phyloP scores from a whole-genome alignment of 768 basidiomycete genomes.

The Galerina marginata region DNA sequence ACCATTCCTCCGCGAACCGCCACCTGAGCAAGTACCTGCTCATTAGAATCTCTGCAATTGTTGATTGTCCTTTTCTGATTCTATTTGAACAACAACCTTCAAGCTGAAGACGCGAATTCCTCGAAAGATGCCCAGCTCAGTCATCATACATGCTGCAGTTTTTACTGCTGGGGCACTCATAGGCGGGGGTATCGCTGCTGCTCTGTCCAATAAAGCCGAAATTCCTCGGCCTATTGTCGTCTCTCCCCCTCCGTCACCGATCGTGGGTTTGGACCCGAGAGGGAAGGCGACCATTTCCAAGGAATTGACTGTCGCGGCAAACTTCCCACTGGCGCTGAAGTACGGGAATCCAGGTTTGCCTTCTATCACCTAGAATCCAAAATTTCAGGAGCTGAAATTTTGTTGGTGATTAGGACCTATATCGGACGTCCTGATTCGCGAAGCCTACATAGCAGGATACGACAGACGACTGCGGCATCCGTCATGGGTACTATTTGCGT shows the following conservation, averaged over 20 bases:
- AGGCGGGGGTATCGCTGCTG: constrained; percentile 75
- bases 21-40: neutral
- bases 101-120: neutral
- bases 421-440: constrained; percentile 76
- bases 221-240: constrained; percentile 10
- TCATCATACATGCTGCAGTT: constrained; percentile 65
- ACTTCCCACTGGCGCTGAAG: constrained; percentile 55
- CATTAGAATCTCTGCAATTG: neutral
- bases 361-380: neutral
- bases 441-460: constrained; percentile 89
- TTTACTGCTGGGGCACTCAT: constrained; percentile 85
- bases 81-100: neutral
- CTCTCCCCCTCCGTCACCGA: constrained; percentile 32
- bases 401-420: constrained; percentile 71
- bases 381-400: neutral
- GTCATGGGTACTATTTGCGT: constrained; percentile 76
- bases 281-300: constrained; percentile 51
- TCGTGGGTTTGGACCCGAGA: constrained; percentile 51
- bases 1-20: neutral
- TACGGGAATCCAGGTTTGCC: constrained; percentile 81
- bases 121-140: constrained; percentile 37
- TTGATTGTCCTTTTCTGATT: neutral
- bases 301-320: constrained; percentile 32
- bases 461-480: constrained; percentile 91
- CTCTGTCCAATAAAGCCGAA: constrained; percentile 41